These are phyloP conservation scores for Erythrophleum ivorense DNA, from an alignment of 331 rosid species.

Conservation along the genomic window DNA sequence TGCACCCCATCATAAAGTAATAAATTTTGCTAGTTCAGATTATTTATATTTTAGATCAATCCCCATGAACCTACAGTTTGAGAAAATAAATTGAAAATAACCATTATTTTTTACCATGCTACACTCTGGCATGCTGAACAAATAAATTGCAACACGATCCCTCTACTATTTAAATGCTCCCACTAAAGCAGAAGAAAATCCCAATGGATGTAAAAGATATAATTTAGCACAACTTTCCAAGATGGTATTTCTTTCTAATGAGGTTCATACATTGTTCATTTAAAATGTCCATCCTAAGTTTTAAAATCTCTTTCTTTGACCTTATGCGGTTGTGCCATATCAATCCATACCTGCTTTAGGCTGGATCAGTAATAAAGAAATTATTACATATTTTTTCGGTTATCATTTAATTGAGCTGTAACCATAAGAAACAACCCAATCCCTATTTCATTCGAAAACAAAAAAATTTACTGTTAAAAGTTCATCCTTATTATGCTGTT, in stretches of 20 bases:
- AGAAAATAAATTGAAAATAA: background rate
- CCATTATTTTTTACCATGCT: background rate
- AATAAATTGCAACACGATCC: background rate
- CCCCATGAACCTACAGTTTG: background rate
- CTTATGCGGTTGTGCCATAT: background rate
- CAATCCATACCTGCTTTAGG: background rate
- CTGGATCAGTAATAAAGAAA: slow-evolving; percentile 13
- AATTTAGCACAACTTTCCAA: background rate
- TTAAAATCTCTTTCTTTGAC: background rate
- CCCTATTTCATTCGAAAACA: background rate
- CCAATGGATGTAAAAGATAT: background rate
- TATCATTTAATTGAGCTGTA: slow-evolving; percentile 7
- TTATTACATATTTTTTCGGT: background rate
- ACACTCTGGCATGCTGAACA: background rate
- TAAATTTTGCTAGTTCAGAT: background rate
- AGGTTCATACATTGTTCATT: slow-evolving; percentile 2
- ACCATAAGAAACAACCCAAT: slow-evolving; percentile 1
- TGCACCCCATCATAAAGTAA: background rate
- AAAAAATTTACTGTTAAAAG: background rate
- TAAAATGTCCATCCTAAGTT: background rate
- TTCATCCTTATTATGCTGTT: background rate
- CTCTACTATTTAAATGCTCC: background rate
- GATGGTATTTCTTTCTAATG: background rate
- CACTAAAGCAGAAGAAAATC: background rate
- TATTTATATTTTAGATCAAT: background rate